Base-by-base conservation (phyloP, 2,329 filamentous ascomycete species). In the Leptodontidium sp. region DNA sequence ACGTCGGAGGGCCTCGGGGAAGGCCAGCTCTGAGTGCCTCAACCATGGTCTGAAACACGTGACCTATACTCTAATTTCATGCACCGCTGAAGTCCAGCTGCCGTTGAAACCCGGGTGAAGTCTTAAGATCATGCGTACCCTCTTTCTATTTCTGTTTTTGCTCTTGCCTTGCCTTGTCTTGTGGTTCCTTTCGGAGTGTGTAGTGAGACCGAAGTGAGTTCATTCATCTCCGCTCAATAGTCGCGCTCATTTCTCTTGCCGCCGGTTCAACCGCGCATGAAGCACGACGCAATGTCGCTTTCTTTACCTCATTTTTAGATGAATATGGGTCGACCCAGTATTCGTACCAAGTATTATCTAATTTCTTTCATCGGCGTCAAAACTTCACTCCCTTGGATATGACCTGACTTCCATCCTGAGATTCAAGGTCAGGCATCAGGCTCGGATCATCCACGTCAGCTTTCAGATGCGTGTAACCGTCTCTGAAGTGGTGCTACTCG, bases 11-110 rank as follows among this genome's bases (percentile, higher is more conserved):
- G 57, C 57, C 35, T 45, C 57, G 17, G 17, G 24, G 35, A 26
- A 26, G 57, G 57, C 38, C 57, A 43, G 38, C 11, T 24, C 21
- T 12, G 7, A n/a, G 29, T 24, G 7, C 52, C 52, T 55, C 29
- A 17, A 45, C 21, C 38, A 38, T 29, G 53, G 55, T 50, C 24
- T 50, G 53, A 65, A 65, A 65, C 64, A 65, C 64, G 64, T 65
- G 64, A 65, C 64, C 64, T 24, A 26, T 7, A 7, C 53, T 61
- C 15, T 55, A 40, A 26, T 45, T 45, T 43, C 57, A 43, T 59
- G 57, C 57, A n/a, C 21, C 11, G 35, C 35, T 43, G 8, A 29
- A 12, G 14, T 26, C 43, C 57, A 45, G 57, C 35, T 45, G 57
- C 38, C 21, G n/a, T 59, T 59, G 57, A 59, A 40, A 40, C 38